Percentiles rank a stretch among this genome's conserved stretches.
These are phyloP conservation scores for Vigna mungo DNA, from an alignment of 306 rosid species.

Conservation along the genomic window DNA sequence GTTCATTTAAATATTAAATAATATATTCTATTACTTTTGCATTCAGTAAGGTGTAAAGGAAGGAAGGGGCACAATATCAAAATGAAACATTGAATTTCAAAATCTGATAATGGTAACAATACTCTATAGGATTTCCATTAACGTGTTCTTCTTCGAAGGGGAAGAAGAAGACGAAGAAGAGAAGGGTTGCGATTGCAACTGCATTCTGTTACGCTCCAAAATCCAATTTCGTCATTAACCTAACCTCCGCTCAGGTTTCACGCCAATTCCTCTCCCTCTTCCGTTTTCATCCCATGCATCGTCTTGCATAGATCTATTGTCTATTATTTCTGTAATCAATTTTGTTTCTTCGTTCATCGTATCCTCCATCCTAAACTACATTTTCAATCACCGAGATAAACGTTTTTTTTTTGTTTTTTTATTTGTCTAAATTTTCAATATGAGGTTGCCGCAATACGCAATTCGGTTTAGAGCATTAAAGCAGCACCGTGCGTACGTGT, in stretches of 20 bases:
- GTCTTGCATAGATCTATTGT: conserved; percentile 23
- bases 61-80: conserved; percentile 10
- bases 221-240: conserved; percentile 27
- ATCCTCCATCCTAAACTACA: conserved; percentile 11
- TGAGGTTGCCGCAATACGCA: conserved; percentile 1
- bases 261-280: background rate
- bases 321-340: background rate
- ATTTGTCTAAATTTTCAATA: conserved; percentile 12
- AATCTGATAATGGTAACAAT: background rate
- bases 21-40: conserved; percentile 22
- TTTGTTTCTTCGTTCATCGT: background rate
- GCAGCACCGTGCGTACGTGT: background rate
- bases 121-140: background rate
- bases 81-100: conserved; percentile 24
- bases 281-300: background rate
- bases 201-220: conserved; percentile 39
- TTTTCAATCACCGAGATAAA: background rate
- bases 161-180: conserved; percentile 3
- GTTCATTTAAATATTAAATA: background rate
- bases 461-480: conserved; percentile 26
- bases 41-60: conserved; percentile 17
- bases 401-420: conserved; percentile 16
- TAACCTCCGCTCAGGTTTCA: conserved; percentile 40
- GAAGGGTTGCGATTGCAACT: conserved; percentile 32
- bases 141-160: conserved; percentile 17